Percentiles rank a stretch among this genome's conserved stretches.
Conservation (phyloP, 2,329 filamentous ascomycete species). For the Trichoderma hamatum region DNA sequence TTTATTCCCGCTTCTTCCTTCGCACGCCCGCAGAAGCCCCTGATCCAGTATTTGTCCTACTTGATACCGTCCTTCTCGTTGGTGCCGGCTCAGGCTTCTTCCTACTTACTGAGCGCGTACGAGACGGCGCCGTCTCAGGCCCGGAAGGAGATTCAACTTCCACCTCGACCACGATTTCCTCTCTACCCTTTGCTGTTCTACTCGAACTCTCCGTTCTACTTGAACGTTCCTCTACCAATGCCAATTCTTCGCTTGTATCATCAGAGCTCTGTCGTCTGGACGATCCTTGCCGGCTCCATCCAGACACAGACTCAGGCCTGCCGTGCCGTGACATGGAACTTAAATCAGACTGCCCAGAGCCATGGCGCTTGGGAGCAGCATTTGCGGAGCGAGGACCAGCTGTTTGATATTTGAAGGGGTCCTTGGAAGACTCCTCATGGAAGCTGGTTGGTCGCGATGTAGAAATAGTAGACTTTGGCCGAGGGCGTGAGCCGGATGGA, state of each 20-base stretch:
- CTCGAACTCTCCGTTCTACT: constrained; percentile 30
- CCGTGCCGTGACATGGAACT: constrained; percentile 35
- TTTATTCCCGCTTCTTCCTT: constrained; percentile 42
- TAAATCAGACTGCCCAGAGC: constrained; percentile 41
- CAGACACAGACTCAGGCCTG: constrained; percentile 36
- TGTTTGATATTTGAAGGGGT: constrained; percentile 60
- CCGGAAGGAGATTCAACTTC: constrained; percentile 36
- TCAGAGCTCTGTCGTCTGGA: constrained; percentile 38
- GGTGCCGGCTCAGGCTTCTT: constrained; percentile 48
- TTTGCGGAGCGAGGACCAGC: constrained; percentile 46
- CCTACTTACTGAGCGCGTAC: constrained; percentile 17
- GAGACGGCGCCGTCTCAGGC: constrained; percentile 1
- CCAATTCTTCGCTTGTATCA: constrained; percentile 42
- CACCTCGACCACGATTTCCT: constrained; percentile 47
- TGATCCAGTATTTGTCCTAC: constrained; percentile 4
- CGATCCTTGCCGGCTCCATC: constrained; percentile 40
- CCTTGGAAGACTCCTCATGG: constrained; percentile 38
- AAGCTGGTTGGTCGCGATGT: constrained; percentile 45
- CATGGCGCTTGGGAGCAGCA: constrained; percentile 42
- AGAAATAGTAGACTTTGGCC: constrained; percentile 48
- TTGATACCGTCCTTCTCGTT: constrained; percentile 45
- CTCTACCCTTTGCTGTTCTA: constrained; percentile 38
- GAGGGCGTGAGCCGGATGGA: constrained; percentile 46
- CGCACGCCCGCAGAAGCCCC: constrained; percentile 33
- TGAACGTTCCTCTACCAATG: not conserved